Evolutionary conservation across 306 rosid species (phyloP), one percentile per base, ranked within the genome.

Genomic region (Clitoria ternatea): DNA sequence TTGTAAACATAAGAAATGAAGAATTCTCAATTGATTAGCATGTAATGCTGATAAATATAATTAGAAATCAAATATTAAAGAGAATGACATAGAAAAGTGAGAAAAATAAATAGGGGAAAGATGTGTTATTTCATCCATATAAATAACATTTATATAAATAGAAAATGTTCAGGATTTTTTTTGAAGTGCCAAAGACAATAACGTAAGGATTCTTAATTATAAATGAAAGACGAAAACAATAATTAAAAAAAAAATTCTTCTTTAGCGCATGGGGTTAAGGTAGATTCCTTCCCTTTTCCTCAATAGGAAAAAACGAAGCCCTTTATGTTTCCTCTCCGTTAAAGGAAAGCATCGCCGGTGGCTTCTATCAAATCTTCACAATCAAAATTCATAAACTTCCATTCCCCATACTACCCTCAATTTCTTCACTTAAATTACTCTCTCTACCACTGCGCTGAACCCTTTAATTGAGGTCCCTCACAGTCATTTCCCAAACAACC

Each of bases 291-390:
- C 18, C 4, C n/a, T 6, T 29, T 24, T 44, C 45, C 33, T 15
- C 8, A 67, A 47, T 52, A 18, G 49, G 32, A 39, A 61, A 29
- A 22, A 43, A 10, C 27, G n/a, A 53, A 30, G n/a, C 53, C 9
- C 33, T 19, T 57, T 54, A 19, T 11, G 32, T 23, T 72, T 49
- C 44, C 80, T 69, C 75, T 54, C 45, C 43, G 49, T 54, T 20
- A 55, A 80, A 73, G 86, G 62, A 66, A 85, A 40, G 88, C 14
- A 73, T 80, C 49, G 57, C 75, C 69, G 59, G 24, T 27, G 62
- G 36, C 50, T 60, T 7, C 62, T 3, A 26, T 13, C 13, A 17
- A 36, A 32, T 45, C 60, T 9, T 23, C 62, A 36, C 19, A 64
- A 43, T 49, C 26, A 24, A 36, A 17, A 13, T 12, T 12, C 2